phyloP scores from a whole-genome alignment of 2,329 filamentous ascomycete species.

The Trichoderma sp. region DNA sequence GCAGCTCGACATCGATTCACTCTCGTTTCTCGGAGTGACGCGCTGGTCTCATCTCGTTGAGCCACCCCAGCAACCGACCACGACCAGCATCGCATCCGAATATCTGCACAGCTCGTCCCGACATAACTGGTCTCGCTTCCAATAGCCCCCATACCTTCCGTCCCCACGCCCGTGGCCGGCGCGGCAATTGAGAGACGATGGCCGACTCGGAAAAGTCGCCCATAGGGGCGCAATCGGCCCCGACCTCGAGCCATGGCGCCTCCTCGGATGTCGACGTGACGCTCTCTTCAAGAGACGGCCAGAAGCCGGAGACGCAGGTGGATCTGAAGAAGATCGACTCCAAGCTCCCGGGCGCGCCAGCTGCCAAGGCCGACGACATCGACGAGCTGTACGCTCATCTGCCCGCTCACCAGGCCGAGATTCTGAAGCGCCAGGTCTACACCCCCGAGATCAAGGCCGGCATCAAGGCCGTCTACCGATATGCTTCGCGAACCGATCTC shows the following conservation, averaged over 20 bases:
- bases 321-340: slow-evolving; percentile 26
- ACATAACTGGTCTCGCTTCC: background rate
- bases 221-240: slow-evolving; percentile 2
- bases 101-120: slow-evolving; percentile 6
- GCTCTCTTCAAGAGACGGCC: slow-evolving; percentile 10
- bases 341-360: slow-evolving; percentile 13
- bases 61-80: background rate
- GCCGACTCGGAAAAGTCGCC: slow-evolving; percentile 23
- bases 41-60: slow-evolving; percentile 14
- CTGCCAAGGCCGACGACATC: slow-evolving; percentile 41
- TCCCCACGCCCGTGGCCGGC: slow-evolving; percentile 18
- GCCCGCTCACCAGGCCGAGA: slow-evolving; percentile 64
- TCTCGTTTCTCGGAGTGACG: slow-evolving; percentile 14
- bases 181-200: slow-evolving; percentile 23
- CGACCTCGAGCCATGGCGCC: slow-evolving; percentile 23
- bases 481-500: slow-evolving; percentile 66
- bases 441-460: slow-evolving; percentile 66
- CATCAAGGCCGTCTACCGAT: slow-evolving; percentile 67
- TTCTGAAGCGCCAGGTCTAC: slow-evolving; percentile 69
- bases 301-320: background rate
- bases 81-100: background rate
- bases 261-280: slow-evolving; percentile 24
- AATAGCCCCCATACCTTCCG: background rate
- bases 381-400: slow-evolving; percentile 64
- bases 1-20: background rate